Percentiles rank a stretch among this genome's conserved stretches.
These are phyloP conservation scores for Vitis hybrid DNA, from an alignment of 177 flowering plant species.

Conservation along the genomic window DNA sequence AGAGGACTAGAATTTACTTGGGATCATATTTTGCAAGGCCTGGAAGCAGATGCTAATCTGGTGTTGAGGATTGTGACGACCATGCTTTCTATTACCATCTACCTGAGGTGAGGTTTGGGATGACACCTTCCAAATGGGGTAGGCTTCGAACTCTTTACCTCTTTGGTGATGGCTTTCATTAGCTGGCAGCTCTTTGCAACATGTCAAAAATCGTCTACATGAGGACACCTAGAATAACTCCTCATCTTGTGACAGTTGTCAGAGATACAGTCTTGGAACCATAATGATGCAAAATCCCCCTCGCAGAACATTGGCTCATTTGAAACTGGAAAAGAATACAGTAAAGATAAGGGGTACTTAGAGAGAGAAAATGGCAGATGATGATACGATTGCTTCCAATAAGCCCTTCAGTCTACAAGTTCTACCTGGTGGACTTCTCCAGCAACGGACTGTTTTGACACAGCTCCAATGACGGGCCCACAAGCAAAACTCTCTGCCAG, in stretches of 20 bases:
- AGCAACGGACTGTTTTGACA: slow-evolving; percentile 83
- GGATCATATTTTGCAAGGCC: slow-evolving; percentile 94
- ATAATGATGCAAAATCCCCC: slow-evolving; percentile 52
- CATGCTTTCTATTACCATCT: slow-evolving; percentile 86
- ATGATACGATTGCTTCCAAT: slow-evolving; percentile 62
- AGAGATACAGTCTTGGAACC: slow-evolving; percentile 28
- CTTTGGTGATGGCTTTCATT: slow-evolving; percentile 69
- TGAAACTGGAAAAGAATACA: slow-evolving; percentile 53
- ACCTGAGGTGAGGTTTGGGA: slow-evolving; percentile 75
- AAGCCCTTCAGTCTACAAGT: slow-evolving; percentile 97
- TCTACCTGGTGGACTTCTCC: slow-evolving; percentile 90
- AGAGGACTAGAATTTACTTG: slow-evolving; percentile 96
- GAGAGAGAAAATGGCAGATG: slow-evolving; percentile 39
- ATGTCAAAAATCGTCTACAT: slow-evolving; percentile 74
- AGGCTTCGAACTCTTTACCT: slow-evolving; percentile 71
- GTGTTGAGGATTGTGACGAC: slow-evolving; percentile 83
- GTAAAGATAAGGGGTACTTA: slow-evolving; percentile 43
- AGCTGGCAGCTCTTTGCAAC: slow-evolving; percentile 83
- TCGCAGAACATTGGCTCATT: slow-evolving; percentile 66
- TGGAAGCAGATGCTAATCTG: slow-evolving; percentile 98
- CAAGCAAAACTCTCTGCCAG: slow-evolving; percentile 25
- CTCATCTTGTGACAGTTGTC: background rate
- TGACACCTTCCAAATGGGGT: slow-evolving; percentile 90
- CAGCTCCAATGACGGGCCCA: slow-evolving; percentile 70
- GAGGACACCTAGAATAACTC: slow-evolving; percentile 15